Evolutionary conservation across 2,329 filamentous ascomycete genomes (phyloP).

Genomic region (Ophiosphaerella korrae): DNA sequence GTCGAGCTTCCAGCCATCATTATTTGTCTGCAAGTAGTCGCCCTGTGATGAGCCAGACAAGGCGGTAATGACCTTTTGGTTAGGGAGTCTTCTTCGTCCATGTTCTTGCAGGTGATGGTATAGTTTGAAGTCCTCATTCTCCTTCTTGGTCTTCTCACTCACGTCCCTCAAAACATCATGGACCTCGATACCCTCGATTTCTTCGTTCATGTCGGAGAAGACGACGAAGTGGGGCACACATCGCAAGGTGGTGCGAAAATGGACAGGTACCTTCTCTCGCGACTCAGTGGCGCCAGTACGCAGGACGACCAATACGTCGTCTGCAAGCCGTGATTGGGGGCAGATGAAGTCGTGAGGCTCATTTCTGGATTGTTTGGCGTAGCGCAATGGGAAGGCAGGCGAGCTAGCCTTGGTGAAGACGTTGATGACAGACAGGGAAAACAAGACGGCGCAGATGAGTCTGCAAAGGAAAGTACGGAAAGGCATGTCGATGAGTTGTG

Average conservation of each 20-base stretch:
- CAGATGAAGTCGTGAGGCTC: slow-evolving; percentile 30
- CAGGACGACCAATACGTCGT: slow-evolving; percentile 63
- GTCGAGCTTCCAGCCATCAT: slow-evolving; percentile 59
- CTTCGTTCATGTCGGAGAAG: slow-evolving; percentile 64
- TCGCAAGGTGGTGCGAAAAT: slow-evolving; percentile 61
- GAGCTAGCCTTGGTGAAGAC: slow-evolving; percentile 38
- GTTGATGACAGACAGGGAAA: slow-evolving; percentile 43
- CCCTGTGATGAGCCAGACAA: slow-evolving; percentile 42
- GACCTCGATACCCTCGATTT: slow-evolving; percentile 57
- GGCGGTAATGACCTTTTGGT: slow-evolving; percentile 34
- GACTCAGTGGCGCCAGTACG: slow-evolving; percentile 66
- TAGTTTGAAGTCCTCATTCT: slow-evolving; percentile 58
- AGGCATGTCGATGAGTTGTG: slow-evolving; percentile 28
- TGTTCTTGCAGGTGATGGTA: slow-evolving; percentile 56
- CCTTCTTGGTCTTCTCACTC: slow-evolving; percentile 40
- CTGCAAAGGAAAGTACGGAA: slow-evolving; percentile 40
- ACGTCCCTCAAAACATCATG: slow-evolving; percentile 55
- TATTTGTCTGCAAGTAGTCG: slow-evolving; percentile 43
- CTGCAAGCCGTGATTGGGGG: slow-evolving; percentile 42
- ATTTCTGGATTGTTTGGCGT: slow-evolving; percentile 26
- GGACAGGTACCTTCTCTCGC: slow-evolving; percentile 61
- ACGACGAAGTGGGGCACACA: slow-evolving; percentile 62
- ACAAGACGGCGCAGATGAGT: slow-evolving; percentile 39
- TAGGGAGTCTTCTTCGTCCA: slow-evolving; percentile 51
- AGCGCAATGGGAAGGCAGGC: slow-evolving; percentile 34